Base-by-base conservation (phyloP, 805 yeast genomes). In the Yarrowia sp. region DNA sequence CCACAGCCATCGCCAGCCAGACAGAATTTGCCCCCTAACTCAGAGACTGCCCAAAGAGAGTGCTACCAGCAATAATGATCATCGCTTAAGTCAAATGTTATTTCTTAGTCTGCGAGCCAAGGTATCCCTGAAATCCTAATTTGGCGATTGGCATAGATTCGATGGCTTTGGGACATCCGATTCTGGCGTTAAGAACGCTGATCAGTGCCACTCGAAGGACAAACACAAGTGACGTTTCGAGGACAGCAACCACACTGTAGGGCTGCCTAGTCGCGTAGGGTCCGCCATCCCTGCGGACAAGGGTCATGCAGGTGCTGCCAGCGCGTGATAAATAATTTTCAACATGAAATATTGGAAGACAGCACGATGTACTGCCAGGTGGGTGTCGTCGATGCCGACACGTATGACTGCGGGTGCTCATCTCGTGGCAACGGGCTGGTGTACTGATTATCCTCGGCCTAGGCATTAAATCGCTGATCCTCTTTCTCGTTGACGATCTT, bases 361-460 rank as follows among this genome's bases (percentile, higher is more conserved):
- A n/a, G 21, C n/a, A 19, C n/a, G 22, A 7, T 43, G 19, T 3
- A 24, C 6, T 43, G 32, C 3, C 36, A 19, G 16, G 33, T 6
- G n/a, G 14, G 19, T 12, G 17, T 7, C 12, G 19, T 3, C 12
- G 19, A 9, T 4, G 8, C 14, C 28, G 30, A 12, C 12, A 30
- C 12, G 52, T 19, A 11, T 22, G 3, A 6, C 52, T 48, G 36
- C 26, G 36, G 52, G 51, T 11, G 38, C 54, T 48, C 36, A 48
- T 30, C 54, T 51, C 58, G 7, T 19, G 30, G 30, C 41, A 51
- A 51, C 58, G 58, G 58, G 58, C 58, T 51, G 58, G 58, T 51
- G 41, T 35, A 33, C 9, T 11, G 58, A 51, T 51, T 33, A 51
- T 51, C 58, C 58, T 51, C 58, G 58, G 58, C 32, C 5, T 41